phyloP scores from a whole-genome alignment of 164 flowering plant species.

The Magnolia changhungtana region DNA sequence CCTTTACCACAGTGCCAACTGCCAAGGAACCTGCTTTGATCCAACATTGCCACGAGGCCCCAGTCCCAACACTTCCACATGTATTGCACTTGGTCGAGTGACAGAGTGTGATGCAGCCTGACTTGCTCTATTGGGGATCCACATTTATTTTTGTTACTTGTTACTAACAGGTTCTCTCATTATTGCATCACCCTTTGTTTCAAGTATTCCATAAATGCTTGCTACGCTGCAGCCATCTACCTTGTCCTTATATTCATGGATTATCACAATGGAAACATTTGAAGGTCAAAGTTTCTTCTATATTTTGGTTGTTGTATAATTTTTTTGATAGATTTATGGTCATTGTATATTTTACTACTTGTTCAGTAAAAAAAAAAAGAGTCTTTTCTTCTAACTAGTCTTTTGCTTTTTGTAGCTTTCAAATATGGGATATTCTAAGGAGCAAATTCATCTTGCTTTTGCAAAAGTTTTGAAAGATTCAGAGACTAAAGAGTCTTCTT shows the following conservation, averaged over 20 bases:
- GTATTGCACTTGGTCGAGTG: not conserved
- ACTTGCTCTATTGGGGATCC: not conserved
- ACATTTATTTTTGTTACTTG: not conserved
- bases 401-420: slow-evolving; percentile 37
- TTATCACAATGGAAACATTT: slow-evolving; percentile 1
- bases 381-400: not conserved
- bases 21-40: too few species aligned
- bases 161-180: not conserved
- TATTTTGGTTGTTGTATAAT: too few species aligned
- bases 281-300: not conserved
- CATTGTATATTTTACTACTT: not conserved
- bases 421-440: slow-evolving; percentile 47
- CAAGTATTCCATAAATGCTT: not conserved
- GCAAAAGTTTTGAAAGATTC: slow-evolving; percentile 39
- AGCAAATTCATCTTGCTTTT: slow-evolving; percentile 44
- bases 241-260: not conserved
- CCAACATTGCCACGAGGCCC: not conserved
- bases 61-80: not conserved
- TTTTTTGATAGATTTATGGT: not conserved
- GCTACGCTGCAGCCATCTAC: not conserved
- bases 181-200: not conserved
- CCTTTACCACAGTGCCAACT: too few species aligned
- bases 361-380: not conserved
- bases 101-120: not conserved
- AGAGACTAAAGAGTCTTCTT: slow-evolving; percentile 33